Evolutionary conservation across 768 basidiomycete species (phyloP).

Genomic region (Mycena belliarum): DNA sequence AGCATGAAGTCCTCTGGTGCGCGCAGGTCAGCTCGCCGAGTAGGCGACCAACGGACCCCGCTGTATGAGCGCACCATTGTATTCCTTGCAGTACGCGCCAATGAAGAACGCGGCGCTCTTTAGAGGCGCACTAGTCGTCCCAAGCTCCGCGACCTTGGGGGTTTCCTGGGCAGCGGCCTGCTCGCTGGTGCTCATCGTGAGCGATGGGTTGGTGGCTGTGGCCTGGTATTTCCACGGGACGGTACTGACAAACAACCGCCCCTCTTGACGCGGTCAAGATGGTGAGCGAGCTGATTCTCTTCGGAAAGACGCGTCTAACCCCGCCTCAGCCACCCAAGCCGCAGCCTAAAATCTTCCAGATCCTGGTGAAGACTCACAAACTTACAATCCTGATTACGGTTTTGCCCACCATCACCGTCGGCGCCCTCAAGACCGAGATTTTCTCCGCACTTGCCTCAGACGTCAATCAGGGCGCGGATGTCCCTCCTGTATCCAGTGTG

Average conservation of each 20-base stretch:
- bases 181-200: slow-evolving; percentile 15
- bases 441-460: slow-evolving; percentile 59
- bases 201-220: neutral
- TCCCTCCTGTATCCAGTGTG: slow-evolving; percentile 34
- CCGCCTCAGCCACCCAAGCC: slow-evolving; percentile 48
- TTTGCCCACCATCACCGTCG: slow-evolving; percentile 54
- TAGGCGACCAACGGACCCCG: neutral
- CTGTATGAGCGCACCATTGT: slow-evolving; percentile 65
- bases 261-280: neutral
- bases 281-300: neutral
- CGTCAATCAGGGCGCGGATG: slow-evolving; percentile 19
- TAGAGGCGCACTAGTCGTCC: slow-evolving; percentile 86
- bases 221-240: neutral
- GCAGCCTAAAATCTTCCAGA: slow-evolving; percentile 63
- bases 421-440: slow-evolving; percentile 61
- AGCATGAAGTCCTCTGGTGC: slow-evolving; percentile 90
- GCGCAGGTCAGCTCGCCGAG: neutral
- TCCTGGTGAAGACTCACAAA: slow-evolving; percentile 75
- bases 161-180: slow-evolving; percentile 16
- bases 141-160: slow-evolving; percentile 87
- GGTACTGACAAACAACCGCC: neutral
- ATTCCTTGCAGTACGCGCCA: slow-evolving; percentile 93
- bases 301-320: slow-evolving; percentile 2
- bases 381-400: slow-evolving; percentile 63
- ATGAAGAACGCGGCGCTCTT: slow-evolving; percentile 98